These are phyloP conservation scores for Kernera saxatilis DNA, from an alignment of 345 rosid genomes.

Conservation along the genomic window DNA sequence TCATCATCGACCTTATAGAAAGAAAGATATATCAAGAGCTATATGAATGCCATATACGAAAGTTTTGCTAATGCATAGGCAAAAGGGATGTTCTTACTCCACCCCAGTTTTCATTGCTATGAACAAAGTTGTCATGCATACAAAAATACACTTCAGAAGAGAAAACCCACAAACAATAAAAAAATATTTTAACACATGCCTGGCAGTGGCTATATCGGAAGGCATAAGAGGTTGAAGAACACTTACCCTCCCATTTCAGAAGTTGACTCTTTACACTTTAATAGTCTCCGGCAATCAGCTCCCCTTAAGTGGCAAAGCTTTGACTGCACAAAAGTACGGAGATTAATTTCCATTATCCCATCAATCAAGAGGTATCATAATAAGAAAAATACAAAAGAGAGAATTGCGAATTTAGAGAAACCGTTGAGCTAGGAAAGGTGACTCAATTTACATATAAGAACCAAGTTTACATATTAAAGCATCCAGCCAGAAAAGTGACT, in stretches of 20 bases:
- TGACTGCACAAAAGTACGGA: constrained; percentile 49
- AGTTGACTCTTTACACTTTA: constrained; percentile 67
- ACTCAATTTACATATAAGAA: too few species aligned
- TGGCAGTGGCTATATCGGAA: background rate
- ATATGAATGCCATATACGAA: background rate
- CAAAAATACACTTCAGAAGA: background rate
- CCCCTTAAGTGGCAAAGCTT: constrained; percentile 62
- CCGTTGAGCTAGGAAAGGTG: background rate
- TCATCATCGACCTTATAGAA: background rate
- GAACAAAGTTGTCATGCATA: background rate
- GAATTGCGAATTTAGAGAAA: background rate
- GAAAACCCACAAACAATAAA: background rate
- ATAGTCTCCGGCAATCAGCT: constrained; percentile 51
- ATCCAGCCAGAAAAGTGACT: background rate
- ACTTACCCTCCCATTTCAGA: constrained; percentile 96
- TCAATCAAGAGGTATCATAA: background rate
- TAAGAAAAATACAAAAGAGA: background rate
- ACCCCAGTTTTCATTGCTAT: background rate
- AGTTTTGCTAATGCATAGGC: background rate
- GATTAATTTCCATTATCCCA: background rate
- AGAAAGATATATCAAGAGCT: background rate
- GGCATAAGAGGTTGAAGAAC: background rate
- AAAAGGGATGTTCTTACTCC: background rate
- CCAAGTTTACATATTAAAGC: background rate
- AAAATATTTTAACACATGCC: background rate